A percentile compares a stretch with the other conserved stretches of the same genome.
Conservation (phyloP, 1,284 basidiomycete species). For the Sparassis latifolia region DNA sequence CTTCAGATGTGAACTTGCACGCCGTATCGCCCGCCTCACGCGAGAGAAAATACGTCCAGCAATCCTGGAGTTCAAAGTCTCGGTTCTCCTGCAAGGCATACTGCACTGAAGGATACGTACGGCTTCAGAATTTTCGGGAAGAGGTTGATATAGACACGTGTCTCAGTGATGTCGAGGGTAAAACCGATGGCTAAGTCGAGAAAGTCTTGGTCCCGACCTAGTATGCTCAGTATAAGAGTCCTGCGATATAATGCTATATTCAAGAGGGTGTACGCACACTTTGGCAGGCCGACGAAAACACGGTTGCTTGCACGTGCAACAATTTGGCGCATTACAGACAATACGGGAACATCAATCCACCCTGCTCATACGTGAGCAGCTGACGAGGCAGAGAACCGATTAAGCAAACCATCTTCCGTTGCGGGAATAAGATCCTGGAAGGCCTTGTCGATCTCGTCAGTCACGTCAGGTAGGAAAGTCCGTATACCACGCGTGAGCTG, state of each 20-base stretch:
- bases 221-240: background rate
- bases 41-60: slow-evolving; percentile 13
- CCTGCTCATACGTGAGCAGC: too few species aligned
- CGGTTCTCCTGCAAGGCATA: background rate
- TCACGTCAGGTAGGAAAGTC: slow-evolving; percentile 15
- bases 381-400: background rate
- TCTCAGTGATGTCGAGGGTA: slow-evolving; percentile 29
- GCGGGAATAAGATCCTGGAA: slow-evolving; percentile 9
- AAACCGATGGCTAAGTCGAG: slow-evolving; percentile 30
- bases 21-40: slow-evolving; percentile 1
- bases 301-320: slow-evolving; percentile 20
- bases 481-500: slow-evolving; percentile 16
- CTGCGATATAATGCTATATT: background rate
- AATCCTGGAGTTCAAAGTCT: slow-evolving; percentile 8
- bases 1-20: slow-evolving; percentile 4
- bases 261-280: slow-evolving; percentile 14
- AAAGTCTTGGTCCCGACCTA: slow-evolving; percentile 32
- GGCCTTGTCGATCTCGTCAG: slow-evolving; percentile 21
- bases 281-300: slow-evolving; percentile 21
- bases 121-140: slow-evolving; percentile 34
- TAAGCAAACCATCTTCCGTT: background rate
- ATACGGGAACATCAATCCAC: too few species aligned
- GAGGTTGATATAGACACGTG: slow-evolving; percentile 25
- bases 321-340: slow-evolving; percentile 15
- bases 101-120: slow-evolving; percentile 21